phyloP scores from a whole-genome alignment of 2,329 filamentous ascomycete genomes.

The Capronia epimyces region DNA sequence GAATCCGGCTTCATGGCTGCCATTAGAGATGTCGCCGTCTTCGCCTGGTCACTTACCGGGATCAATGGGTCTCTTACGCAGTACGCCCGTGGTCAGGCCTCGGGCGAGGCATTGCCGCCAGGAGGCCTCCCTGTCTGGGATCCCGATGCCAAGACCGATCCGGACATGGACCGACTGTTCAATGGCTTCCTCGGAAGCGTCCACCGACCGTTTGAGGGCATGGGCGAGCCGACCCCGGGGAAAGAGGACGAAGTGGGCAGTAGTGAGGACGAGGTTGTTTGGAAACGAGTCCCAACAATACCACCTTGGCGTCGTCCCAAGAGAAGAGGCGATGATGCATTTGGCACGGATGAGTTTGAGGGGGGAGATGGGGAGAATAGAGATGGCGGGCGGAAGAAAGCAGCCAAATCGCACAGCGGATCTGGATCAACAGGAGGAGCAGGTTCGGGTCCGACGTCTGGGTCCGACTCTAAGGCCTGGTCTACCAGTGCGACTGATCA shows the following conservation, averaged over 20 bases:
- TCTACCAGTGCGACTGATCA: background rate
- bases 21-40: slow-evolving; percentile 80
- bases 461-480: slow-evolving; percentile 12
- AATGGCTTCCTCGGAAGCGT: slow-evolving; percentile 28
- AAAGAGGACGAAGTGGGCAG: slow-evolving; percentile 20
- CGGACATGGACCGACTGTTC: slow-evolving; percentile 16
- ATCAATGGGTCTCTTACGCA: slow-evolving; percentile 70
- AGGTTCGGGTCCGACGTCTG: slow-evolving; percentile 8
- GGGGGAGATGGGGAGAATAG: slow-evolving; percentile 17
- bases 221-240: slow-evolving; percentile 6
- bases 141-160: slow-evolving; percentile 32
- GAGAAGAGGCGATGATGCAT: slow-evolving; percentile 26
- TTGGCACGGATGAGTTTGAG: slow-evolving; percentile 20
- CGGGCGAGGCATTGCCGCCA: slow-evolving; percentile 58
- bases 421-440: slow-evolving; percentile 10
- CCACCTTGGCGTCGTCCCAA: slow-evolving; percentile 26
- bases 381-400: slow-evolving; percentile 17
- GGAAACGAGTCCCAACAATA: slow-evolving; percentile 22
- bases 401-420: slow-evolving; percentile 13
- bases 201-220: slow-evolving; percentile 20
- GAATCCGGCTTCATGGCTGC: slow-evolving; percentile 63
- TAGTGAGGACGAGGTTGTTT: slow-evolving; percentile 29
- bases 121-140: slow-evolving; percentile 59
- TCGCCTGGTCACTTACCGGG: slow-evolving; percentile 74
- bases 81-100: slow-evolving; percentile 57